Evolutionary conservation across 2,329 filamentous ascomycete genomes (phyloP), one percentile per base, ranked within the genome.

Genomic region (Lasiodiplodia theobromae): DNA sequence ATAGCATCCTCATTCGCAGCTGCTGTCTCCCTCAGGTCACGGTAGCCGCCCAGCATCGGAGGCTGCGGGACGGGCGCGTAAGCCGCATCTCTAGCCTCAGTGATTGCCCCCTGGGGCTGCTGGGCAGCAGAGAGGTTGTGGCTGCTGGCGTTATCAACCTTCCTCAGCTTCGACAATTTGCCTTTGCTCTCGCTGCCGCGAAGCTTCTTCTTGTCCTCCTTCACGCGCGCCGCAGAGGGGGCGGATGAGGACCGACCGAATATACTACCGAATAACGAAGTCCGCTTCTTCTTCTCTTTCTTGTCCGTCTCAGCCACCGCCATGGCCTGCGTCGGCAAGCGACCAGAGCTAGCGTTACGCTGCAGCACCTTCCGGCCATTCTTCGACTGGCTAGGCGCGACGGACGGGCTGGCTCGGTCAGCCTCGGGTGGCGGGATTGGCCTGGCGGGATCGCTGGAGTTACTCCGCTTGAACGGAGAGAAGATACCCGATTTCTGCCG

Each of bases 261-360:
- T 1, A 85, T 70, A 40, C 77, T 80, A 4, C 82, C 81, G 12
- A 85, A 71, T 3, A 77, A 73, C 2, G 83, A 84, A 58, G 84
- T 83, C 40, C 82, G 77, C 67, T 82, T 83, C 70, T 83, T 84
- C 72, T 78, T 80, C 63, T 74, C 38, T 6, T 68, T 47, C 51
- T 57, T 51, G 16, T 47, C 44, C 44, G 53, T 53, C n/a, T 57
- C 51, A 18, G 18, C 53, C 25, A 23, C 38, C 3, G 44, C 7
- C 10, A n/a, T n/a, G 2, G 47, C 37, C 66, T 12, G 14, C 31
- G 21, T 54, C 44, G 21, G 23, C 10, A 47, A 54, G 56, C 66
- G 44, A 11, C 66, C 47, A 38, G 54, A 40, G 23, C 51, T 53
- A 11, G 67, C 28, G 18, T 68, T 68, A 7, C 67, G 67, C 21